Evolutionary conservation across 805 yeast genomes (phyloP).

Genomic region (Candida glaebosa): DNA sequence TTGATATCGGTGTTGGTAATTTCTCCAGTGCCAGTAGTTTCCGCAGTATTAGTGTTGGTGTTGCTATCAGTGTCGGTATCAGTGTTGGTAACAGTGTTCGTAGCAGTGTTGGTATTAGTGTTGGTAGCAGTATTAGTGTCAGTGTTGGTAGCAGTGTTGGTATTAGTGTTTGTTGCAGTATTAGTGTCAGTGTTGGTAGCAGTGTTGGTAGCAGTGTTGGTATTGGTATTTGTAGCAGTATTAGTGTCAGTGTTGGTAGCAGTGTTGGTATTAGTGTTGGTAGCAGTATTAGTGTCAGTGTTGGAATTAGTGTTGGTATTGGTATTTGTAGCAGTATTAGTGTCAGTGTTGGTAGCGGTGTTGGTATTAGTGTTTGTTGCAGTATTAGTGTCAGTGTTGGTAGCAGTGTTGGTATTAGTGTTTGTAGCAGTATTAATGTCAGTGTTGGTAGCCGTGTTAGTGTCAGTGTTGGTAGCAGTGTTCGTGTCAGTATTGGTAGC

Average conservation of each 20-base stretch:
- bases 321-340: neutral
- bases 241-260: neutral
- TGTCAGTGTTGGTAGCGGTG: neutral
- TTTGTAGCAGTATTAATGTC: neutral
- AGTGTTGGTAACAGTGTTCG: neutral
- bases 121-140: neutral
- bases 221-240: neutral
- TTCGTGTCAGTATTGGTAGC: neutral
- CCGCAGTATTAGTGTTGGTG: neutral
- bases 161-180: neutral
- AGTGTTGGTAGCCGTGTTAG: neutral
- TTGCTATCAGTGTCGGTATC: neutral
- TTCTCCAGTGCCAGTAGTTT: neutral
- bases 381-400: neutral
- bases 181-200: neutral
- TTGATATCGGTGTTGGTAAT: no score
- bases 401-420: neutral
- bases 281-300: neutral
- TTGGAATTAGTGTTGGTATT: neutral
- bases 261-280: neutral
- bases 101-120: slow-evolving; percentile 2
- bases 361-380: neutral
- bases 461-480: neutral
- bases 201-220: neutral
- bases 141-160: slow-evolving; percentile 1